Conservation (phyloP, 768 basidiomycete genomes). For the Macrocybe gigantea region DNA sequence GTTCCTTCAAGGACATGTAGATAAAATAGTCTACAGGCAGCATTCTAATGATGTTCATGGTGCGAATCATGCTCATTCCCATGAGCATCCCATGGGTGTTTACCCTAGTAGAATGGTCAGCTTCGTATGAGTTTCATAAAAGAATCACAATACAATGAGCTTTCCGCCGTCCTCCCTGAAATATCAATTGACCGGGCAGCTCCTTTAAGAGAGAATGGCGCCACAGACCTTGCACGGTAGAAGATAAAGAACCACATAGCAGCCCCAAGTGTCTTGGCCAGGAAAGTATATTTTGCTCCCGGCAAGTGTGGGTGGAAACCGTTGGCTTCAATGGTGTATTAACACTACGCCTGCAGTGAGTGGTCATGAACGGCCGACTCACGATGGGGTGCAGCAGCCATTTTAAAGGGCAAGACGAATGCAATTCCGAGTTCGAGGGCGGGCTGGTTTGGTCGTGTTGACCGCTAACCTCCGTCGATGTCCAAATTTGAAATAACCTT, state of each 20-base stretch:
- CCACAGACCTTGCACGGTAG: constrained; percentile 82
- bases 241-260: constrained; percentile 99
- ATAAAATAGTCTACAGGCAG: background rate
- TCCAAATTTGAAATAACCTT: background rate
- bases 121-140: background rate
- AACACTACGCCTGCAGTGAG: constrained; percentile 2
- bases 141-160: constrained; percentile 36
- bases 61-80: constrained; percentile 24
- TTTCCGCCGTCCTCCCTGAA: constrained; percentile 73
- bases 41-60: constrained; percentile 34
- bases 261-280: constrained; percentile 83
- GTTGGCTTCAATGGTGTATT: constrained; percentile 34
- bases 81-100: constrained; percentile 40
- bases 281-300: constrained; percentile 65
- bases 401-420: background rate
- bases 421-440: no score
- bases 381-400: constrained; percentile 30
- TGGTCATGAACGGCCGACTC: constrained; percentile 8
- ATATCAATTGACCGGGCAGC: background rate
- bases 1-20: background rate
- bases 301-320: constrained; percentile 91
- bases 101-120: constrained; percentile 30
- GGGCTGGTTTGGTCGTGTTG: background rate
- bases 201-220: background rate
- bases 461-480: background rate